Evolutionary conservation across 1,284 basidiomycete genomes (phyloP), one percentile per base, ranked within the genome.

Genomic region (Salmacisia buchloeana): DNA sequence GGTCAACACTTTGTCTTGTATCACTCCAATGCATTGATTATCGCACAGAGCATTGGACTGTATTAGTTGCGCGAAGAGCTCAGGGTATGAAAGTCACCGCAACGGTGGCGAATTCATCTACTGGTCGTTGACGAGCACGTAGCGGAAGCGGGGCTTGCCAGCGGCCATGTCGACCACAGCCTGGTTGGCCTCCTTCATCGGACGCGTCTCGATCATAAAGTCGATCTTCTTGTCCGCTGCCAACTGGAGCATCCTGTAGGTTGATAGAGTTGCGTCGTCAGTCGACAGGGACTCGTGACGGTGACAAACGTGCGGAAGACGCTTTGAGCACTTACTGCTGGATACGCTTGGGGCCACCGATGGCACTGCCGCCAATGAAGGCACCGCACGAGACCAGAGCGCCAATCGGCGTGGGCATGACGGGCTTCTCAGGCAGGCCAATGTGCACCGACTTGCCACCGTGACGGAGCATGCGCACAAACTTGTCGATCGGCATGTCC

Each of bases 91-190:
- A n/a, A n/a, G n/a, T n/a, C n/a, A n/a, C n/a, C n/a, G n/a, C n/a
- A n/a, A n/a, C n/a, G n/a, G n/a, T n/a, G 36, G 36, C 36, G 36
- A n/a, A 39, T 54, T 9, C 49, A 23, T 12, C 35, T 60, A 27
- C 34, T 46, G 21, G 63, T 80, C 72, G 78, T 83, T 83, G 62
- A 83, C 79, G 43, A 83, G 77, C 33, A 82, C 82, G 67, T 81
- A 82, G 60, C 83, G 76, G 79, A 81, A 83, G 49, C 80, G 58
- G 7, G 73, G 67, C 65, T 75, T 75, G 7, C 72, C 72, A 25
- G 58, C 69, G 15, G 67, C 65, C 72, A 74, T 74, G 57, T 75
- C 73, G 9, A 23, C 13, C 3, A 74, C 66, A 52, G 70, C 70
- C 63, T 73, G 31, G 58, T 75, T 75, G 27, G 70, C 69, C 33